Conservation (phyloP, 2,329 filamentous ascomycete genomes). For the Fusarium virguliforme region DNA sequence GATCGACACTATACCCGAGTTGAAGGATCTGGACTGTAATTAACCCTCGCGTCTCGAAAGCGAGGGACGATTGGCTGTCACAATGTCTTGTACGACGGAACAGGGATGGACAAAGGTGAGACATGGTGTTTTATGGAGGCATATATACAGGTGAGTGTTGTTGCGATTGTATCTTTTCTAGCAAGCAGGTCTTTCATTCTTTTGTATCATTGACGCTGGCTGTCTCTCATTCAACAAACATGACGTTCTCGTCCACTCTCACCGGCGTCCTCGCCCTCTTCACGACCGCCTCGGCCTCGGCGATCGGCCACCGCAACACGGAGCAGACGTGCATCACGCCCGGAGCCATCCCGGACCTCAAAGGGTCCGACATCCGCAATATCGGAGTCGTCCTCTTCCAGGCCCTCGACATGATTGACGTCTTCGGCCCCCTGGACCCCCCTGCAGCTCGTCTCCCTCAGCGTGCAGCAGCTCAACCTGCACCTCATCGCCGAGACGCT, state of each 20-base stretch:
- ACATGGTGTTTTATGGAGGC: neutral
- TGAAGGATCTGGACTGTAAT: constrained; percentile 10
- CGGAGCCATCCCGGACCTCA: constrained; percentile 42
- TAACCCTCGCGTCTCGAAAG: neutral
- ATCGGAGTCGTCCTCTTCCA: constrained; percentile 64
- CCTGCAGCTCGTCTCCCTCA: constrained; percentile 60
- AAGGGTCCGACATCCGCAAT: constrained; percentile 49
- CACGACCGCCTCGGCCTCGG: constrained; percentile 25
- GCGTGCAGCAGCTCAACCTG: constrained; percentile 57
- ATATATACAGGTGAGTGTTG: neutral
- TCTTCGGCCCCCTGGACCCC: constrained; percentile 65
- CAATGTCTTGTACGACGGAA: neutral
- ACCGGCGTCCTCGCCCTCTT: constrained; percentile 27
- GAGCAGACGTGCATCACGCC: constrained; percentile 44
- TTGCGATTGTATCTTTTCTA: neutral
- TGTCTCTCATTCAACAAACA: constrained; percentile 22
- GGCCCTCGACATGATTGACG: constrained; percentile 63
- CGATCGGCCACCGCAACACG: constrained; percentile 6
- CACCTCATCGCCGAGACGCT: constrained; percentile 60
- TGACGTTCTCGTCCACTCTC: constrained; percentile 43
- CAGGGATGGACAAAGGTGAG: neutral
- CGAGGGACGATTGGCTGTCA: neutral
- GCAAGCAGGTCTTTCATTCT: neutral
- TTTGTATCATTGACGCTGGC: constrained; percentile 16
- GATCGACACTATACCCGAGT: constrained; percentile 18